phyloP scores from a whole-genome alignment of 2,329 filamentous ascomycete species.

The Talaromyces rugulosus region DNA sequence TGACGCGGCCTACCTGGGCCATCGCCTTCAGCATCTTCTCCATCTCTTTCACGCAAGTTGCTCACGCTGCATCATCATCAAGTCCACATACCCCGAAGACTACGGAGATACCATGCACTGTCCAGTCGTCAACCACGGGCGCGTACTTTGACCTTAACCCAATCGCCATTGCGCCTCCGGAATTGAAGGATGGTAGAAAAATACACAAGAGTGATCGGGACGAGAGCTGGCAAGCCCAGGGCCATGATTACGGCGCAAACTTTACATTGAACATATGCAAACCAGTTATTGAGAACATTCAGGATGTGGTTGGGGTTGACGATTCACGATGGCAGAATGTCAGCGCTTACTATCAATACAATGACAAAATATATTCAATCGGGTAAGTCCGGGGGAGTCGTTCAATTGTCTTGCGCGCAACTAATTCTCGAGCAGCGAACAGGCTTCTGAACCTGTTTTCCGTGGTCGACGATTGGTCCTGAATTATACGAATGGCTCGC shows the following conservation, averaged over 20 bases:
- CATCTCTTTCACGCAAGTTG: slow-evolving; percentile 17
- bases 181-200: slow-evolving; percentile 37
- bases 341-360: slow-evolving; percentile 46
- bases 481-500: slow-evolving; percentile 73
- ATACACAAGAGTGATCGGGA: slow-evolving; percentile 33
- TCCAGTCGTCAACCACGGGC: slow-evolving; percentile 56
- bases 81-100: slow-evolving; percentile 15
- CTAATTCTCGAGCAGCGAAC: slow-evolving; percentile 29
- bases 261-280: slow-evolving; percentile 50
- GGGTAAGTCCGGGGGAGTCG: slow-evolving; percentile 31
- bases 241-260: slow-evolving; percentile 48
- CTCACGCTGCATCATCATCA: slow-evolving; percentile 3
- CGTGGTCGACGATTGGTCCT: slow-evolving; percentile 62
- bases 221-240: slow-evolving; percentile 46
- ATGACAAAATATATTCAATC: slow-evolving; percentile 43
- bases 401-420: neutral
- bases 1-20: slow-evolving; percentile 23
- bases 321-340: slow-evolving; percentile 41
- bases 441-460: slow-evolving; percentile 44
- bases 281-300: slow-evolving; percentile 44
- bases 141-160: slow-evolving; percentile 61
- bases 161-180: slow-evolving; percentile 50
- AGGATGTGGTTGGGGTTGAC: slow-evolving; percentile 44
- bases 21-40: slow-evolving; percentile 25
- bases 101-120: slow-evolving; percentile 56